Conservation (phyloP, 345 rosid genomes). For the Isatis tinctoria region DNA sequence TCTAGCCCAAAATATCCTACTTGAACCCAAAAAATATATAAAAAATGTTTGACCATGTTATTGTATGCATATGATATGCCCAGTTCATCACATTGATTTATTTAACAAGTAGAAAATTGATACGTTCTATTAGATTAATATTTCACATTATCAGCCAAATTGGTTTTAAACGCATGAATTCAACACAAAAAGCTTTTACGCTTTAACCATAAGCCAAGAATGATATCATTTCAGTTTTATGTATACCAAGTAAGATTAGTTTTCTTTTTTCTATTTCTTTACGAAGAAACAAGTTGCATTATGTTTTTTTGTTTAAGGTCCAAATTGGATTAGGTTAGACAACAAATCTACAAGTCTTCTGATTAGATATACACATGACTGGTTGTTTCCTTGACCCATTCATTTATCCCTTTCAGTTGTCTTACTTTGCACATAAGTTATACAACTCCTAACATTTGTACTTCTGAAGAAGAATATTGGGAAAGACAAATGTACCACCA, state of each 20-base stretch:
- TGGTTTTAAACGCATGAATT: not conserved
- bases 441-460: not conserved
- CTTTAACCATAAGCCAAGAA: not conserved
- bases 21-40: not conserved
- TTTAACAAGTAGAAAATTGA: not conserved
- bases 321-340: conserved; percentile 6
- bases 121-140: not conserved
- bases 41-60: not conserved
- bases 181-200: too few species aligned
- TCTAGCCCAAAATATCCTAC: not conserved
- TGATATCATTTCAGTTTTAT: not conserved
- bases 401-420: not conserved
- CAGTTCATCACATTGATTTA: not conserved
- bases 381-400: conserved; percentile 5
- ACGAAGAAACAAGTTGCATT: not conserved
- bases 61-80: not conserved
- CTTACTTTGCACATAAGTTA: not conserved
- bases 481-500: not conserved
- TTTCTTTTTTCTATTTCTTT: not conserved
- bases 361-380: not conserved
- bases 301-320: not conserved
- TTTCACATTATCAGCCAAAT: not conserved
- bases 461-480: not conserved
- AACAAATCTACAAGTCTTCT: not conserved
- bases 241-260: not conserved